phyloP scores from a whole-genome alignment of 1,284 basidiomycete species.

The Cutaneotrichosporon sp. region DNA sequence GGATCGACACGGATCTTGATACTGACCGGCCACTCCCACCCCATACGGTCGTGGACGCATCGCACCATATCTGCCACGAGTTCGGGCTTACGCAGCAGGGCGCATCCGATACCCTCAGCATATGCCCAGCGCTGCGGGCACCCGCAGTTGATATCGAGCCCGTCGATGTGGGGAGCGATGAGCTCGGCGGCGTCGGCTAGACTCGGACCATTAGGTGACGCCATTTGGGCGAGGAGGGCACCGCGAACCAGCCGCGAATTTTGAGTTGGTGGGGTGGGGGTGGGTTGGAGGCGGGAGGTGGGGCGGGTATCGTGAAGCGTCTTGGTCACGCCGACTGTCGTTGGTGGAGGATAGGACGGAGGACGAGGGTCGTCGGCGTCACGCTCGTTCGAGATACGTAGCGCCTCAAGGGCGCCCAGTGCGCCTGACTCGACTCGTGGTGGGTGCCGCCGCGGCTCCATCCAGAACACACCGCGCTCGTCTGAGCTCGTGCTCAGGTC shows the following conservation, averaged over 20 bases:
- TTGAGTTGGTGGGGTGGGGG: constrained; percentile 29
- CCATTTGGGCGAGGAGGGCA: constrained; percentile 60
- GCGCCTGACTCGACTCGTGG: neutral
- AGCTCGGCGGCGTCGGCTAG: constrained; percentile 62
- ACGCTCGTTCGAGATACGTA: neutral
- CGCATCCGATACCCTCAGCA: constrained; percentile 61
- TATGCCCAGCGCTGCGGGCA: constrained; percentile 60
- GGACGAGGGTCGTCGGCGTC: neutral
- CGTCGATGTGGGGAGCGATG: constrained; percentile 56
- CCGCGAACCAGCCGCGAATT: constrained; percentile 54
- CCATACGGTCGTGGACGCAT: constrained; percentile 58
- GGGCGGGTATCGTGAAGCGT: constrained; percentile 32
- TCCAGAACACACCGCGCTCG: constrained; percentile 59
- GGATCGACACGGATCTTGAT: constrained; percentile 63
- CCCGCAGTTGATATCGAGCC: constrained; percentile 62
- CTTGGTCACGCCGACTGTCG: neutral
- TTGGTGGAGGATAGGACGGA: constrained; percentile 1
- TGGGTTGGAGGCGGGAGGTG: constrained; percentile 38
- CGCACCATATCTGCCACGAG: constrained; percentile 60
- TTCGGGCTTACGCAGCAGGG: constrained; percentile 60
- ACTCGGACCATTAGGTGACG: constrained; percentile 56
- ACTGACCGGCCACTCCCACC: constrained; percentile 59
- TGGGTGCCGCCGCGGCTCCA: constrained; percentile 35
- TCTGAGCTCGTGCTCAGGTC: constrained; percentile 58
- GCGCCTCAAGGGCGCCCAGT: constrained; percentile 2